Base-by-base conservation (phyloP, 108 stramenopile species). In the Fragilaria radians region DNA sequence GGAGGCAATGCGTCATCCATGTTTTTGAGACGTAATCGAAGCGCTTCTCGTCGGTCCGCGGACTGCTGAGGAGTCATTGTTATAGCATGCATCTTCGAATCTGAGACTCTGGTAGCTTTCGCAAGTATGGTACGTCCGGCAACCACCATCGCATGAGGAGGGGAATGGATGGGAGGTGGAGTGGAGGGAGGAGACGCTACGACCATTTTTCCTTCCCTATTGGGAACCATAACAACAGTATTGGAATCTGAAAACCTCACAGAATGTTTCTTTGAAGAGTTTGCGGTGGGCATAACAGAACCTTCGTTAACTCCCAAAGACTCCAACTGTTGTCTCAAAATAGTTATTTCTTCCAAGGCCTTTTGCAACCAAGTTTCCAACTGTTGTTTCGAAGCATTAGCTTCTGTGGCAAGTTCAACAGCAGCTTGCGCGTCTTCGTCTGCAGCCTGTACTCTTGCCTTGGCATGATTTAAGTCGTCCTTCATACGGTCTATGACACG, bases 401-500 rank as follows among this genome's bases (percentile, higher is more conserved):
- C 80, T 25, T 77, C 79, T 65, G 85, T 91, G 27, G 90, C 90
- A 63, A 88, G 64, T 28, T 91, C 86, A 32, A 91, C 60, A 7
- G 90, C 90, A 36, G 74, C 17, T 24, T 74, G 61, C 4, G 90
- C 90, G 68, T 91, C 90, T 68, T 91, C 90, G 69, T 91, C 90
- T 47, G 90, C 90, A 9, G 84, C 90, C 57, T 79, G 64, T 1
- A 83, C 71, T 45, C 78, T 70, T 23, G 46, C 24, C n/a, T 59
- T 33, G 14, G 73, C 53, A 32, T 18, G 28, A 19, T 67, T 34
- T 0, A 82, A 58, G 30, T 88, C 84, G 28, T 61, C 46, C 30
- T 61, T 45, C 58, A 79, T 46, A 9, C 49, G 19, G 21, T 68
- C 55, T 26, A 69, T 22, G 36, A 62, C 26, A 23, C 27, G 33